These are phyloP conservation scores for Metschnikowia arizonensis DNA, from an alignment of 805 yeast species.

Conservation along the genomic window DNA sequence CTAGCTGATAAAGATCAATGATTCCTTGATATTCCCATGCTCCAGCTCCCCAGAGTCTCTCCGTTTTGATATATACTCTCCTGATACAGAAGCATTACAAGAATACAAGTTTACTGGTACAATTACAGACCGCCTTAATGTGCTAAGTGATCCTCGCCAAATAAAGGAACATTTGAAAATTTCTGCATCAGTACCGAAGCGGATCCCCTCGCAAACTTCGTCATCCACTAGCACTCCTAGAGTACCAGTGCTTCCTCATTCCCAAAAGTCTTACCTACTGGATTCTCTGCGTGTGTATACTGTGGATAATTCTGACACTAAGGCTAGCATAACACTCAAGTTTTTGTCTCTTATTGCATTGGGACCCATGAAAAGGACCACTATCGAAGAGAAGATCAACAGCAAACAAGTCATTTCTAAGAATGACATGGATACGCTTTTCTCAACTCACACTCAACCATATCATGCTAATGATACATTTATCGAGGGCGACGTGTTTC, in stretches of 20 bases:
- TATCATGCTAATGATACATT: constrained; percentile 30
- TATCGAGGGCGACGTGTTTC: constrained; percentile 25
- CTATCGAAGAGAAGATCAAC: constrained; percentile 8
- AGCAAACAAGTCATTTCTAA: constrained; percentile 8
- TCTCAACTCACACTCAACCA: constrained; percentile 27
- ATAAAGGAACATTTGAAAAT: constrained; percentile 20
- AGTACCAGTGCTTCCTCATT: constrained; percentile 1
- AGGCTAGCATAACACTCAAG: constrained; percentile 8
- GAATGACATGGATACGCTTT: constrained; percentile 19
- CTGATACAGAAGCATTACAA: constrained; percentile 7
- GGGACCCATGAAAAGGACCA: constrained; percentile 17
- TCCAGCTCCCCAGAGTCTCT: constrained; percentile 31
- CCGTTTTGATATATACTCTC: constrained; percentile 33
- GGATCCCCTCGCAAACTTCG: neutral
- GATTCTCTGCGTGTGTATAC: constrained; percentile 13
- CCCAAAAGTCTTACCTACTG: constrained; percentile 3
- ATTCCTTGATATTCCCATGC: constrained; percentile 30
- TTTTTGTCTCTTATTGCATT: constrained; percentile 17
- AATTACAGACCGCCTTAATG: constrained; percentile 28
- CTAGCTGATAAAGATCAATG: constrained; percentile 29
- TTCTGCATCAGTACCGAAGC: constrained; percentile 6
- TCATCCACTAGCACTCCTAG: neutral
- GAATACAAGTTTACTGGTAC: constrained; percentile 27
- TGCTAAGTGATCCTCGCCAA: constrained; percentile 29
- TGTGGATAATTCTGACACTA: constrained; percentile 10